phyloP scores from a whole-genome alignment of 352 stramenopile genomes.

The Albugo laibachii region DNA sequence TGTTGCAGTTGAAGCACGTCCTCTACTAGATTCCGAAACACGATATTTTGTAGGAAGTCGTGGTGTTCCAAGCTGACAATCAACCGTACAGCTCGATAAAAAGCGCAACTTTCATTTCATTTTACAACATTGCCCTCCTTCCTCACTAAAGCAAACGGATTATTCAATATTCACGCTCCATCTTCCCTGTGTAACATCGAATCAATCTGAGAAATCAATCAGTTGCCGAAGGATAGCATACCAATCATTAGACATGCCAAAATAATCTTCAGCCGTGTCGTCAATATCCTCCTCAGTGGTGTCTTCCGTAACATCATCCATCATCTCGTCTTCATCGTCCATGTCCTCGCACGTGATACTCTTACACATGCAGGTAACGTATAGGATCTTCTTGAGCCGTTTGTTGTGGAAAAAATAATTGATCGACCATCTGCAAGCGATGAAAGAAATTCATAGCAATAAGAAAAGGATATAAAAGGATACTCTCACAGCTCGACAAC shows the following conservation, averaged over 20 bases:
- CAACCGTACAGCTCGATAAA: too few species aligned
- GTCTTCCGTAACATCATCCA: conserved; percentile 17
- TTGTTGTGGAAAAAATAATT: conserved; percentile 94
- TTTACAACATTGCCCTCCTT: too few species aligned
- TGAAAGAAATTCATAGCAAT: not conserved
- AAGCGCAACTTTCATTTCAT: too few species aligned
- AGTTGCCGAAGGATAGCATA: conserved; percentile 10
- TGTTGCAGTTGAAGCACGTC: too few species aligned
- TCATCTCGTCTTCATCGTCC: conserved; percentile 58
- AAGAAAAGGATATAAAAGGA: not conserved
- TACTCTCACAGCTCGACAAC: not conserved
- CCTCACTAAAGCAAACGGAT: too few species aligned
- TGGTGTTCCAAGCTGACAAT: too few species aligned
- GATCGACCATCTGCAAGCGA: conserved; percentile 69
- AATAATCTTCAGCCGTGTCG: conserved; percentile 67
- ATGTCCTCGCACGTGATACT: conserved; percentile 36
- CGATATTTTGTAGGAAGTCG: too few species aligned
- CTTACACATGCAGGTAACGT: conserved; percentile 84
- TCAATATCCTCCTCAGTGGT: conserved; percentile 54
- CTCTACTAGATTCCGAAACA: too few species aligned
- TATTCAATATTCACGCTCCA: conserved; percentile 1
- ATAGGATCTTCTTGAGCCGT: conserved; percentile 83
- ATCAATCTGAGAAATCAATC: not conserved
- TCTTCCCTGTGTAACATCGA: conserved; percentile 1
- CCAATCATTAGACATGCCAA: conserved; percentile 73